Percentiles rank a stretch among this genome's conserved stretches.
Conservation (phyloP, 164 flowering plant genomes). For the Vitis labrusca region DNA sequence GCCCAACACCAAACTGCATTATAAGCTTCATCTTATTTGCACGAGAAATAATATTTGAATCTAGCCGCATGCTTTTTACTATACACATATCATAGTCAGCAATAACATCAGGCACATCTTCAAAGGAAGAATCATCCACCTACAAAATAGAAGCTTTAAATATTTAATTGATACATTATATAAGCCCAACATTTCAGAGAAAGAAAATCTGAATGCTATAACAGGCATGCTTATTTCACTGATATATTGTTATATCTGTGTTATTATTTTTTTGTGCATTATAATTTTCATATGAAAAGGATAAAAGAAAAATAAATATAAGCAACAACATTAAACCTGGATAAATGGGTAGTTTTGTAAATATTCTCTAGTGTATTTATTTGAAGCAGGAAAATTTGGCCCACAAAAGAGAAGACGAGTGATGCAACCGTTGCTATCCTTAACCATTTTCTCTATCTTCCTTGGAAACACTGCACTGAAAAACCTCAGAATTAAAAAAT, state of each 20-base stretch:
- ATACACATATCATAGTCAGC: slow-evolving; percentile 69
- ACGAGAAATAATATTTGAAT: slow-evolving; percentile 51
- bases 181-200: background rate
- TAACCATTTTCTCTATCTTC: slow-evolving; percentile 9
- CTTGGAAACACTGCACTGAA: background rate
- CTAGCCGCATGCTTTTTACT: slow-evolving; percentile 53
- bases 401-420: slow-evolving; percentile 86
- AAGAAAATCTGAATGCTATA: background rate
- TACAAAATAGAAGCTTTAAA: slow-evolving; percentile 16
- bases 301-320: slow-evolving; percentile 2
- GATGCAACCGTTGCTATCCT: slow-evolving; percentile 12
- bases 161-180: background rate
- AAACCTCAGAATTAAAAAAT: too few species aligned
- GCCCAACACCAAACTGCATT: slow-evolving; percentile 91
- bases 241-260: too few species aligned
- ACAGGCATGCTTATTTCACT: too few species aligned
- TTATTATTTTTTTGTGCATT: too few species aligned
- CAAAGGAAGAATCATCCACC: slow-evolving; percentile 80
- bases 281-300: background rate
- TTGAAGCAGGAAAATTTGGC: slow-evolving; percentile 67
- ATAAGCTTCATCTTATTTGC: slow-evolving; percentile 83
- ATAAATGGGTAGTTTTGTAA: slow-evolving; percentile 55
- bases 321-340: slow-evolving; percentile 37
- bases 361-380: slow-evolving; percentile 70
- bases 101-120: slow-evolving; percentile 60